Conservation (phyloP, 352 stramenopile genomes). For the Pythium aquatile region DNA sequence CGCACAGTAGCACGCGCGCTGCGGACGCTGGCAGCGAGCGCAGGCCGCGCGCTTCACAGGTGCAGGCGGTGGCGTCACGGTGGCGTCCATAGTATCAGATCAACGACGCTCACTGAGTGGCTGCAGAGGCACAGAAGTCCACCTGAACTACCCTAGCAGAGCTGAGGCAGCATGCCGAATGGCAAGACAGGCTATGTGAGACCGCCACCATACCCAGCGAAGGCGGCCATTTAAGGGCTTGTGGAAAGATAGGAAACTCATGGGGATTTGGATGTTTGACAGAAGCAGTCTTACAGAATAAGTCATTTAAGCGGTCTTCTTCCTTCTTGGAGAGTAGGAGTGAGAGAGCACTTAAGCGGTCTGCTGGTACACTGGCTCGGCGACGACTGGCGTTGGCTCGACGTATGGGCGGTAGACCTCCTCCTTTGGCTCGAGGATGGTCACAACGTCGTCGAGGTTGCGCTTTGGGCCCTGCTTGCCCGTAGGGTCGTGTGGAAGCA, state of each 20-base stretch:
- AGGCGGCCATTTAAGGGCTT: too few species aligned
- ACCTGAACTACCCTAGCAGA: too few species aligned
- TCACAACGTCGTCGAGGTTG: slow-evolving; percentile 98
- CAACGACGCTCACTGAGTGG: too few species aligned
- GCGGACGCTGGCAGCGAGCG: slow-evolving; percentile 41
- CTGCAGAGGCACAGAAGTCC: background rate
- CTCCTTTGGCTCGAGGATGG: slow-evolving; percentile 99
- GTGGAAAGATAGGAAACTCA: background rate
- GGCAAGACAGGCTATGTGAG: background rate
- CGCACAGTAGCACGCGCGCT: slow-evolving; percentile 57
- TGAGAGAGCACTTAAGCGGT: slow-evolving; percentile 41
- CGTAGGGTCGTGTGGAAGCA: slow-evolving; percentile 98
- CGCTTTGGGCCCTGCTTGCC: slow-evolving; percentile 97
- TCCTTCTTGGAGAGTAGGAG: slow-evolving; percentile 1
- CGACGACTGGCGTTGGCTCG: slow-evolving; percentile 56
- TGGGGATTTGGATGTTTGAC: slow-evolving; percentile 11
- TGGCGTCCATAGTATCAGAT: background rate
- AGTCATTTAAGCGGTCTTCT: slow-evolving; percentile 24
- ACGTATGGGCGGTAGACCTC: slow-evolving; percentile 87
- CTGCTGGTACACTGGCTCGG: slow-evolving; percentile 42
- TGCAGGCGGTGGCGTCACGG: background rate
- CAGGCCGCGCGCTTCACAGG: slow-evolving; percentile 35
- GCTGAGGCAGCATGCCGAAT: background rate
- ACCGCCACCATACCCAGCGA: too few species aligned
- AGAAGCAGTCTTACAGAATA: slow-evolving; percentile 38